Evolutionary conservation across 805 yeast species (phyloP), one percentile per base, ranked within the genome.

Genomic region (Cyberlindnera galapagoensis): DNA sequence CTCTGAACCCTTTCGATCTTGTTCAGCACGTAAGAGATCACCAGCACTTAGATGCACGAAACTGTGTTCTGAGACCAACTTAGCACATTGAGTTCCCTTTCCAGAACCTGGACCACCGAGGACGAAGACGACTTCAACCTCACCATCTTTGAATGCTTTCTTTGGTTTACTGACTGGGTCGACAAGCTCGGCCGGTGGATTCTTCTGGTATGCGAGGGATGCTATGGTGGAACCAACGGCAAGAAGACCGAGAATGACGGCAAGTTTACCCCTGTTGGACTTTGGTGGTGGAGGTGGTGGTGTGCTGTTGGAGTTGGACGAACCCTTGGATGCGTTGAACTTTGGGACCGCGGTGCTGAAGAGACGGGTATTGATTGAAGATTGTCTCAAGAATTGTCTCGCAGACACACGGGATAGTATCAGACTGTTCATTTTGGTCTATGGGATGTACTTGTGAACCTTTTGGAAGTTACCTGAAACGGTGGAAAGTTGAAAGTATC

Each of bases 71-170:
- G 70, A 60, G 26, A 90, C 97, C 35, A 90, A 68, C 52, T 76
- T 83, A 20, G 79, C 80, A 65, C 97, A 85, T 60, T 90, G 98
- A 1, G 98, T 90, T 36, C 98, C 97, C 56, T 92, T 92, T 26
- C 98, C 97, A 18, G 95, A 84, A 14, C 97, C 97, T 5, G 97
- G 97, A 4, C 97, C 97, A 26, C 98, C 98, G 20, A 90, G 72
- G 13, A 90, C 96, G 57, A 85, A 90, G 18, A 88, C 69, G 5
- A 90, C 94, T 18, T 83, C 75, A 18, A 83, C 76, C 35, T 84
- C 78, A 24, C 76, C 74, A 3, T 70, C 68, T 8, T 70, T 60
- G 53, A 83, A 83, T 0, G 80, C 76, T 19, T 57, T 50, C 12
- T 40, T 31, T 10, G 28, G 30, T 25, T 25, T 31, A 30, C 24